phyloP scores from a whole-genome alignment of 129 eudicot species.

The Deinandra increscens region DNA sequence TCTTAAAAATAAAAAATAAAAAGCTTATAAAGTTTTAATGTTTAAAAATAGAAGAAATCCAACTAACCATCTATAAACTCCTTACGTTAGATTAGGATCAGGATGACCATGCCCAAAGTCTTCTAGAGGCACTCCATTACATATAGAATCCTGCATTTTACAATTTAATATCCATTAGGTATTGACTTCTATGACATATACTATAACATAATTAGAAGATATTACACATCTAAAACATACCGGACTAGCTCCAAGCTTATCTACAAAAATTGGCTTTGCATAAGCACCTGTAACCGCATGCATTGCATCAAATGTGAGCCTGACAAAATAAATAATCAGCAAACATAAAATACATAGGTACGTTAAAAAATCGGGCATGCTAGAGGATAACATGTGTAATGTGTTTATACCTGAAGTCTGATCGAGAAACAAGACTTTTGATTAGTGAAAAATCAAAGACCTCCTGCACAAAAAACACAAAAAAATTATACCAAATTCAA shows the following conservation, averaged over 20 bases:
- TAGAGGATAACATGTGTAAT: constrained; percentile 7
- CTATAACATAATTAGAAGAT: constrained; percentile 1
- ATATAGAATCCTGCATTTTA: constrained; percentile 64
- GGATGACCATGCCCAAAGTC: constrained; percentile 99
- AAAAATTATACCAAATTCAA: constrained; percentile 8
- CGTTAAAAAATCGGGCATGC: neutral
- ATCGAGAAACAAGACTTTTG: constrained; percentile 61
- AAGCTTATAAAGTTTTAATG: constrained; percentile 12
- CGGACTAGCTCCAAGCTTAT: constrained; percentile 87
- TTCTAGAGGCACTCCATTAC: constrained; percentile 94
- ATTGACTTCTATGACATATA: neutral
- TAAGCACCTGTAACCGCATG: constrained; percentile 99
- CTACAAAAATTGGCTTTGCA: constrained; percentile 96
- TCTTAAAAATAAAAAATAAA: constrained; percentile 39
- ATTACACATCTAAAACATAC: constrained; percentile 37
- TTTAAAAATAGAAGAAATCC: neutral
- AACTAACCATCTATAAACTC: constrained; percentile 15
- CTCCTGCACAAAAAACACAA: constrained; percentile 51
- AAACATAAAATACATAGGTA: neutral
- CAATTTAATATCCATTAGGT: constrained; percentile 17
- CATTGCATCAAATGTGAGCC: constrained; percentile 99
- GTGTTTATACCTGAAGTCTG: constrained; percentile 76
- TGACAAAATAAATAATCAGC: constrained; percentile 32
- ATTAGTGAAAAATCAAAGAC: constrained; percentile 89
- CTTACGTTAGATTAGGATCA: constrained; percentile 98